These are phyloP conservation scores for Juglanconis sp. DNA, from an alignment of 2,329 filamentous ascomycete species.

Conservation along the genomic window DNA sequence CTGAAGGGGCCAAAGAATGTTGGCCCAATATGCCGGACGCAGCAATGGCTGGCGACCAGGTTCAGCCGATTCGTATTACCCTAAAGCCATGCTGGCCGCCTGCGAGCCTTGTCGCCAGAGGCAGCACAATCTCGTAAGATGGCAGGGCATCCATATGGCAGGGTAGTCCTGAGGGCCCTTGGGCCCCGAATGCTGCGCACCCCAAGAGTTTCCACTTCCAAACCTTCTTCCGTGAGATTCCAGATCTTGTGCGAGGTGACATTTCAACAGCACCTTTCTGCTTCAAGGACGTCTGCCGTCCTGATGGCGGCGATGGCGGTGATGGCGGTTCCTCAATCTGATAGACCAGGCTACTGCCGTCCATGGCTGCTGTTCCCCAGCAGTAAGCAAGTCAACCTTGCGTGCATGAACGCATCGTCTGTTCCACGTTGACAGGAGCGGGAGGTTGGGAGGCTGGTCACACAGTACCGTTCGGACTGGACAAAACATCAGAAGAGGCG, in stretches of 20 bases:
- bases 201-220: conserved; percentile 29
- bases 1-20: background rate
- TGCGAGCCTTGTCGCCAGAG: conserved; percentile 25
- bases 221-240: conserved; percentile 31
- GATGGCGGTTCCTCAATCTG: conserved; percentile 8
- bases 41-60: background rate
- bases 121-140: conserved; percentile 14
- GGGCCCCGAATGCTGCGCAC: conserved; percentile 24
- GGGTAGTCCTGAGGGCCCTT: conserved; percentile 23
- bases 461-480: conserved; percentile 4
- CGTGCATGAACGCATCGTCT: conserved; percentile 21
- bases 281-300: conserved; percentile 11
- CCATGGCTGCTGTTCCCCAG: conserved; percentile 15
- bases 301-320: conserved; percentile 12
- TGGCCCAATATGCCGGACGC: background rate
- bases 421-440: conserved; percentile 9
- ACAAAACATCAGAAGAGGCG: background rate
- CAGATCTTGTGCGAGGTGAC: conserved; percentile 53
- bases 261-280: conserved; percentile 33
- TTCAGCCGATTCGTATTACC: conserved; percentile 24
- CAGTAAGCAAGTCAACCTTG: conserved; percentile 20
- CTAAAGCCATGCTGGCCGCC: conserved; percentile 23
- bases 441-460: conserved; percentile 5
- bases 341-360: conserved; percentile 16
- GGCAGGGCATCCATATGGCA: conserved; percentile 10